phyloP scores from a whole-genome alignment of 768 basidiomycete genomes.

The Leccinellum rugosiceps region DNA sequence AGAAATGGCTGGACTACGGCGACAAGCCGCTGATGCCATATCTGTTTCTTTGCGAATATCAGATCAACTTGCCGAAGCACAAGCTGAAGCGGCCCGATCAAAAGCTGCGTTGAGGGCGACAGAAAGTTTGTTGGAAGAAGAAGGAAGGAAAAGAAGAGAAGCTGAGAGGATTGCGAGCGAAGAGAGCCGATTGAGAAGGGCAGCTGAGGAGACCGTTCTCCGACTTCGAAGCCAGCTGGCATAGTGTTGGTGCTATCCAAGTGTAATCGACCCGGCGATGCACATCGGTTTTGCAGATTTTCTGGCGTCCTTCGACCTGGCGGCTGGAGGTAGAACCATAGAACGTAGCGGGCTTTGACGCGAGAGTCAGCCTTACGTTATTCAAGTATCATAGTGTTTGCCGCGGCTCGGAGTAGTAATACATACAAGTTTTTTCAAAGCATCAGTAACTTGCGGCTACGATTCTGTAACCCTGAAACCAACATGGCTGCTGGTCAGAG shows the following conservation, averaged over 20 bases:
- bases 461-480: background rate
- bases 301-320: background rate
- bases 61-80: constrained; percentile 65
- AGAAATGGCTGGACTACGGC: constrained; percentile 61
- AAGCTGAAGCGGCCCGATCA: constrained; percentile 56
- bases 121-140: constrained; percentile 61
- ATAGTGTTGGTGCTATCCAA: background rate
- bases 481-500: constrained; percentile 27
- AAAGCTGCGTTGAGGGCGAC: constrained; percentile 51
- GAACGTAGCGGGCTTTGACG: background rate
- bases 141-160: constrained; percentile 53
- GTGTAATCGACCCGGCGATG: constrained; percentile 1
- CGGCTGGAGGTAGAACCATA: background rate
- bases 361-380: background rate
- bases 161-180: constrained; percentile 53
- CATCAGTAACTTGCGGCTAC: background rate
- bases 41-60: constrained; percentile 62
- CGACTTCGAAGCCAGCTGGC: constrained; percentile 30
- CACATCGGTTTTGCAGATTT: background rate
- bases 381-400: background rate
- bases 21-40: constrained; percentile 67
- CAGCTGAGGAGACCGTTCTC: constrained; percentile 50
- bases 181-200: constrained; percentile 43
- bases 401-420: background rate
- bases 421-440: background rate